These are phyloP conservation scores for Solanum chilense DNA, from an alignment of 257 asterid genomes.

Conservation along the genomic window DNA sequence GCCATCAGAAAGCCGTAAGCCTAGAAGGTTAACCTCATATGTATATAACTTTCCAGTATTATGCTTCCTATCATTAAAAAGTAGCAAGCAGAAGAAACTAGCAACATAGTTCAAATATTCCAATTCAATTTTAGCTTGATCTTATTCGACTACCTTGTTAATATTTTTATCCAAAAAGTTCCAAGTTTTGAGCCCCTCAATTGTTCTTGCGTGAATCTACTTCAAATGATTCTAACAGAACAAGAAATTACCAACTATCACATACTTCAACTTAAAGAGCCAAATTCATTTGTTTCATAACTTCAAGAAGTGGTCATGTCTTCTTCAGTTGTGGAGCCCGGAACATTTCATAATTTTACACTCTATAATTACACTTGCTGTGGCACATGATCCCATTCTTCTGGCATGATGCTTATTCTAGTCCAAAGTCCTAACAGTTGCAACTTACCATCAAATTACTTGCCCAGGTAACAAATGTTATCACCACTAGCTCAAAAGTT, in stretches of 20 bases:
- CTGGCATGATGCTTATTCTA: neutral
- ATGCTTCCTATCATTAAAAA: neutral
- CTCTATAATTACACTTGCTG: neutral
- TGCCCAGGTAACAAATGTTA: neutral
- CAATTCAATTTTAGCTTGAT: neutral
- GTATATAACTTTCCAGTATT: neutral
- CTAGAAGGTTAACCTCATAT: neutral
- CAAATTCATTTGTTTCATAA: neutral
- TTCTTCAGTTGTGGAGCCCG: neutral
- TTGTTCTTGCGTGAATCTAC: neutral
- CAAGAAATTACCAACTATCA: neutral
- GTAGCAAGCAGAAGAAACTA: neutral
- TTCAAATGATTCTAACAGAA: neutral
- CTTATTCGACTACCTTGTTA: neutral
- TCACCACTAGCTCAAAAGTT: neutral
- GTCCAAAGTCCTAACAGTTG: neutral
- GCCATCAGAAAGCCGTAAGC: constrained; percentile 1
- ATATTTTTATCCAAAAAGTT: neutral
- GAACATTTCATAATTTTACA: neutral
- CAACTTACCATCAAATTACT: neutral
- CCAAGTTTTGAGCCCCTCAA: neutral
- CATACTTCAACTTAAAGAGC: neutral
- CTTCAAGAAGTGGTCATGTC: neutral
- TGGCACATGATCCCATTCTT: neutral
- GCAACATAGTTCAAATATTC: neutral